Base-by-base conservation (phyloP, 2,329 filamentous ascomycete genomes). In the Magnaporthiopsis rhizophila region DNA sequence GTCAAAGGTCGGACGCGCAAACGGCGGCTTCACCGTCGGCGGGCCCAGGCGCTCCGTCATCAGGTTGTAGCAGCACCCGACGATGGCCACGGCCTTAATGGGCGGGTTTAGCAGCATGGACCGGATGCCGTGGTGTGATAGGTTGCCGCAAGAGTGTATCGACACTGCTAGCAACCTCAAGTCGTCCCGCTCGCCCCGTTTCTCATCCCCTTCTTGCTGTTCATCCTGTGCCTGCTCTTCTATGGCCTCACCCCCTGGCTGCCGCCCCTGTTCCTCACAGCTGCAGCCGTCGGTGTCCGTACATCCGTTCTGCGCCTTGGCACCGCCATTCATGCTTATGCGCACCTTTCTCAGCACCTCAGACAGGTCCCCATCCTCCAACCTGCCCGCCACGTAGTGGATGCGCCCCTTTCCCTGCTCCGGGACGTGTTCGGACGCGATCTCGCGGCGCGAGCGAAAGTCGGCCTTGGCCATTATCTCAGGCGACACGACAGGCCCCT, bases 61-160 rank as follows among this genome's bases (percentile, higher is more conserved):
- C 7, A 98, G 86, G 71, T 99, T 99, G 81, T 99, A 98, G 81
- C 95, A 99, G 80, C 95, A 99, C 60, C 95, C 95, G 66, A 99
- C 92, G 73, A 99, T 93, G 65, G 94, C 94, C 28, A 98, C 89
- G n/a, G 92, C 92, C 38, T 87, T 86, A 64, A 98, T 93, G 5
- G 87, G 85, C 0, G 90, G 89, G 72, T 97, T 98, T 65, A 96
- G 78, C 1, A 93, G 77, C 26, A 99, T 83, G 0, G 94, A 96
- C 18, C 91, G 88, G 65, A 99, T 88, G 12, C 91, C 95, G 73
- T 96, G 93, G 75, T 99, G 95, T 0, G 96, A 90, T n/a, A 99
- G 86, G 69, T 99, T 98, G 34, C 95, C 95, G 73, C 95, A 99
- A 0, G 94, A 98, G 75, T 99, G 95, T 24, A 99, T 91, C 0